A percentile compares a stretch with the other conserved stretches of the same genome.
phyloP scores from a whole-genome alignment of 2,329 filamentous ascomycete species.

The Helotiales sp. region DNA sequence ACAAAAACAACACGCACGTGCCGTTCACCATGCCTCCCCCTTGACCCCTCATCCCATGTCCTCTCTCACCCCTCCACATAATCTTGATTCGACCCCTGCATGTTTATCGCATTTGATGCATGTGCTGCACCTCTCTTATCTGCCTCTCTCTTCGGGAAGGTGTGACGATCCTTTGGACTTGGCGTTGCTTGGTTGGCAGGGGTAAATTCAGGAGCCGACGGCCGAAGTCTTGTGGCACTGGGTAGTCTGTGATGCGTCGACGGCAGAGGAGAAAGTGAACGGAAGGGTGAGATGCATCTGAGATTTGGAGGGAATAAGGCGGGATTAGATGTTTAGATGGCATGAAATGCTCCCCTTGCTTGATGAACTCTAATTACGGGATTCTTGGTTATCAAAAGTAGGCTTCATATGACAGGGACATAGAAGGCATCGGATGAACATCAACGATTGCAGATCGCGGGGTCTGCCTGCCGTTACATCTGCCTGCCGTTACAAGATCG shows the following conservation, averaged over 20 bases:
- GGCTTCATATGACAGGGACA: neutral
- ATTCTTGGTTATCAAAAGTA: neutral
- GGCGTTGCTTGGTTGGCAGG: slow-evolving; percentile 11
- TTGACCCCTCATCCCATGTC: slow-evolving; percentile 6
- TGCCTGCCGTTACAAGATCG: neutral
- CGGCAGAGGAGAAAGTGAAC: neutral
- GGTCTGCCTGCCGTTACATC: too few species aligned
- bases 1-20: neutral
- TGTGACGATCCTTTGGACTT: slow-evolving; percentile 3
- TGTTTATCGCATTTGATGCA: neutral
- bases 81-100: neutral
- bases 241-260: too few species aligned
- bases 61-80: neutral
- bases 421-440: neutral
- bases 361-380: too few species aligned
- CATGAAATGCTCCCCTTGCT: too few species aligned
- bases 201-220: neutral
- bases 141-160: neutral
- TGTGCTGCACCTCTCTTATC: slow-evolving; percentile 5
- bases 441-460: neutral
- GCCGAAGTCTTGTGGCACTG: neutral
- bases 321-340: too few species aligned
- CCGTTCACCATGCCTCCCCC: neutral
- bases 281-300: neutral
- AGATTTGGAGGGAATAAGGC: too few species aligned